Evolutionary conservation across 371 early-diverging fungal genomes (phyloP).

Genomic region (Amoeboaphelidium protococcarum): DNA sequence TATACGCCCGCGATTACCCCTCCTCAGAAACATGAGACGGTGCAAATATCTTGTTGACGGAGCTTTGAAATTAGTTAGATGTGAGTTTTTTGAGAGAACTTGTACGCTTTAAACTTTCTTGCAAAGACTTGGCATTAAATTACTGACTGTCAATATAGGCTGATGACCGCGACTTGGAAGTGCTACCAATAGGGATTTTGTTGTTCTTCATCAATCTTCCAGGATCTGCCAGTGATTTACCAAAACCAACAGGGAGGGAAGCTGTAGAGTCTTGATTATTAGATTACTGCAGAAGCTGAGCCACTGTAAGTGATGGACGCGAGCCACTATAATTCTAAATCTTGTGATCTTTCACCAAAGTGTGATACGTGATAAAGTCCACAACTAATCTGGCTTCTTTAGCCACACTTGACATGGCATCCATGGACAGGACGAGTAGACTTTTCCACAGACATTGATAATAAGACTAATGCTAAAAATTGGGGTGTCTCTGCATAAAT

Average conservation of each 20-base stretch:
- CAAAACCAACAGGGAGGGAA: slow-evolving; percentile 9
- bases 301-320: slow-evolving; percentile 20
- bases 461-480: slow-evolving; percentile 15
- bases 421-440: slow-evolving; percentile 39
- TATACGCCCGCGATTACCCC: too few relatives aligned
- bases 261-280: slow-evolving; percentile 6
- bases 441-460: slow-evolving; percentile 46
- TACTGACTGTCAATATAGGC: too few relatives aligned
- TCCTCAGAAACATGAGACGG: too few relatives aligned
- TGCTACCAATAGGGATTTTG: slow-evolving; percentile 3
- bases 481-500: not conserved
- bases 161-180: too few relatives aligned
- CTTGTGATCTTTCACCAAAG: too few relatives aligned
- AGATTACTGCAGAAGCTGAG: slow-evolving; percentile 12
- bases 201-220: slow-evolving; percentile 5
- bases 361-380: slow-evolving; percentile 49
- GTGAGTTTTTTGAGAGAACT: too few relatives aligned
- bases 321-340: too few relatives aligned
- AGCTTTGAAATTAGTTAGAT: too few relatives aligned
- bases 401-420: slow-evolving; percentile 43
- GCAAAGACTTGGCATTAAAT: too few relatives aligned
- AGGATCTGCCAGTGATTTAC: slow-evolving; percentile 1
- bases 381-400: slow-evolving; percentile 29
- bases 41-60: too few relatives aligned
- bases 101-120: too few relatives aligned